Conservation (phyloP, 257 asterid species). For the Marsdenia floribunda region DNA sequence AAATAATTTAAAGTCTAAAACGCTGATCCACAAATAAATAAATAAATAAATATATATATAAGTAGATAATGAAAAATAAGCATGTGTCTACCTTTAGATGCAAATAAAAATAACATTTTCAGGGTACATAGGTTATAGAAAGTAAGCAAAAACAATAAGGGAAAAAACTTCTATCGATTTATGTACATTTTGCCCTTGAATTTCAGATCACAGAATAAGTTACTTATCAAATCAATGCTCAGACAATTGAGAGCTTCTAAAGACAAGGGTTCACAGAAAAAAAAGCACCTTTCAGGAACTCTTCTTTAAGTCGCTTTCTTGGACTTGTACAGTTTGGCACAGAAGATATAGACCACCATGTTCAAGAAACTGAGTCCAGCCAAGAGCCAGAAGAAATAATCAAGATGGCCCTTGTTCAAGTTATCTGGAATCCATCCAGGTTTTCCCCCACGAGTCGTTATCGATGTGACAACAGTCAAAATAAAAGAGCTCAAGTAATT, state of each 20-base stretch:
- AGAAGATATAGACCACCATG: slow-evolving; percentile 53
- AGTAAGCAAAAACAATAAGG: too few species aligned
- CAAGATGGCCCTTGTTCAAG: slow-evolving; percentile 79
- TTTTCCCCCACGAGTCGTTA: slow-evolving; percentile 67
- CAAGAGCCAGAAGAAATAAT: slow-evolving; percentile 81
- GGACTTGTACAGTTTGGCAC: slow-evolving; percentile 65
- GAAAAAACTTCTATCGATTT: too few species aligned
- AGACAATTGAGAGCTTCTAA: neutral
- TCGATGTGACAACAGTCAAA: slow-evolving; percentile 57
- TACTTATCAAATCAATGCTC: neutral
- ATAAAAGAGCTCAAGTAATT: slow-evolving; percentile 80
- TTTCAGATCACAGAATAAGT: neutral
- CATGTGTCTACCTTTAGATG: too few species aligned
- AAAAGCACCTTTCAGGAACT: neutral
- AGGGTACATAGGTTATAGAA: too few species aligned
- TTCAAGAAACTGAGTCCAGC: slow-evolving; percentile 72
- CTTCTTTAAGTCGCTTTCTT: slow-evolving; percentile 50
- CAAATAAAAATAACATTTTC: too few species aligned
- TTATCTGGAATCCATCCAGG: slow-evolving; percentile 91
- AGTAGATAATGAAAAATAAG: too few species aligned
- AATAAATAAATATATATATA: too few species aligned
- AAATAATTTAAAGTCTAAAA: too few species aligned
- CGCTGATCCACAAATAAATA: too few species aligned
- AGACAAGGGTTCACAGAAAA: neutral
- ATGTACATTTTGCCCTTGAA: neutral